phyloP scores from a whole-genome alignment of 2,329 filamentous ascomycete genomes.

The Trichophyton benhamiae region DNA sequence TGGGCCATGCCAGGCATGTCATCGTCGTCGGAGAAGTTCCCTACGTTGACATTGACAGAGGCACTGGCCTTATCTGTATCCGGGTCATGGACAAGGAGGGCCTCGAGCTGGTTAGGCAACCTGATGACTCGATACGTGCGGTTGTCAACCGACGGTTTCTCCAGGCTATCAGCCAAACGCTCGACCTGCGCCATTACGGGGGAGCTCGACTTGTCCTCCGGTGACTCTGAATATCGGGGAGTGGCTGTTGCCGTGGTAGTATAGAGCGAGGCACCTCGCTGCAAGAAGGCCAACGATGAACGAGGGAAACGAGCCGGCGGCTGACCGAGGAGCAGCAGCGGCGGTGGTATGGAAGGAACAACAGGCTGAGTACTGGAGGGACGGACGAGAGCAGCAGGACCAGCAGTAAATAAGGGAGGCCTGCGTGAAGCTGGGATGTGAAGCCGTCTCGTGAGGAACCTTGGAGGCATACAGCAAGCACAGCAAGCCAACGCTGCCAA shows the following conservation, averaged over 20 bases:
- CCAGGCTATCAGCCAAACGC: slow-evolving; percentile 56
- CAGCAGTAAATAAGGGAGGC: background rate
- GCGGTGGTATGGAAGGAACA: background rate
- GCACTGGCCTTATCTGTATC: slow-evolving; percentile 96
- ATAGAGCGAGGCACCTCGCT: background rate
- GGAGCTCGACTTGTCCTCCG: background rate
- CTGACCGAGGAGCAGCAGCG: background rate
- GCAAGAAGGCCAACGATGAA: background rate
- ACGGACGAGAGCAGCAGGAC: background rate
- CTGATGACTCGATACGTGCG: slow-evolving; percentile 77
- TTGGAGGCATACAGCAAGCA: slow-evolving; percentile 13
- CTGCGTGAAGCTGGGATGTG: slow-evolving; percentile 1
- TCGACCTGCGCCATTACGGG: slow-evolving; percentile 25
- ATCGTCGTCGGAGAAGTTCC: slow-evolving; percentile 82
- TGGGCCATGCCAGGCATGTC: slow-evolving; percentile 93
- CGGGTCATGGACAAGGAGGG: slow-evolving; percentile 80
- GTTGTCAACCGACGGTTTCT: slow-evolving; percentile 76
- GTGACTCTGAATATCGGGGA: background rate
- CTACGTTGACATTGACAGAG: slow-evolving; percentile 88
- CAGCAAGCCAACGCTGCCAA: background rate
- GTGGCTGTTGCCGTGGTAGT: background rate
- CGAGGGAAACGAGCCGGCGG: background rate
- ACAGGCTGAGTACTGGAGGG: background rate
- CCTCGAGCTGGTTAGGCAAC: slow-evolving; percentile 78
- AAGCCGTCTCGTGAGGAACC: slow-evolving; percentile 8